Base-by-base conservation (phyloP, 176 grass and related monocot genomes). In the Secale cereale region DNA sequence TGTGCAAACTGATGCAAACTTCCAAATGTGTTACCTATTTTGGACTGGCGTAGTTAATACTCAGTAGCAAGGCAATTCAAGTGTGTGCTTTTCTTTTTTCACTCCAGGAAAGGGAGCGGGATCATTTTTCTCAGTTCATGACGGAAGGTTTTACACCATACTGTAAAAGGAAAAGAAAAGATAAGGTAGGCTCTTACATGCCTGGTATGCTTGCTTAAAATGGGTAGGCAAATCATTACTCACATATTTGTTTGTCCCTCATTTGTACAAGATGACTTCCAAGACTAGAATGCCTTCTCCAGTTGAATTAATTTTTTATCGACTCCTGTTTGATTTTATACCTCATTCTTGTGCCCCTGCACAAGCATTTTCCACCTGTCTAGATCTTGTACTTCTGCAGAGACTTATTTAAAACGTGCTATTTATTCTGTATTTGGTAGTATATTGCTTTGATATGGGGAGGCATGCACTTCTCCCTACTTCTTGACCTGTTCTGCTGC, bases 81-180 rank as follows among this genome's bases (percentile, higher is more conserved):
- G 45, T 52, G 15, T 50, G 28, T 19, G 0, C 2, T 87, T 74
- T 71, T 35, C 37, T 61, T 78, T 82, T 28, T 82, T 81, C 40
- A 54, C 74, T 78, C 26, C 75, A 99, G 97, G 97, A 99, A 92
- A 92, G 88, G 62, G 97, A 99, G 65, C 88, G 94, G 36, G 97
- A 97, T 78, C 97, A 99, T 94, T 99, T 99, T 72, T 97, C 94
- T 65, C 88, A 97, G 81, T 99, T 99, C 62, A 94, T 99, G 71
- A 99, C 87, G 25, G 97, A 99, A 94, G 76, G 94, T 52, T 99
- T 99, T 87, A 92, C 87, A 30, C 92, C 87, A 73, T 99, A 99
- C 78, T 99, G 94, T 85, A 99, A 89, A 79, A 94, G 97, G 87
- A 99, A 99, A 92, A 97, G 97, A 87, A 90, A 90, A 86, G 97